phyloP scores from a whole-genome alignment of 2,329 filamentous ascomycete species.

The Fusarium pseudograminearum region DNA sequence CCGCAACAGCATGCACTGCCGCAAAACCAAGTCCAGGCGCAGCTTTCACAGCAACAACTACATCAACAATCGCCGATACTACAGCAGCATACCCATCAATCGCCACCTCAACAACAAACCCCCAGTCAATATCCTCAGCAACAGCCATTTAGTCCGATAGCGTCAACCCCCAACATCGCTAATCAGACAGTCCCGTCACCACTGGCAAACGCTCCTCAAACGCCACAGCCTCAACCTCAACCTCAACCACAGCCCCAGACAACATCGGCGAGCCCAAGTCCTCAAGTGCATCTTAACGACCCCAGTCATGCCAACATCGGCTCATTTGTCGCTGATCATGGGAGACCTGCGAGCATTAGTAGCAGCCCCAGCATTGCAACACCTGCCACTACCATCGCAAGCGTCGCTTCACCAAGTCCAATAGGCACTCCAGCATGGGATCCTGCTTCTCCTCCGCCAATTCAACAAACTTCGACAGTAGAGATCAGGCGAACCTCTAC shows the following conservation, averaged over 20 bases:
- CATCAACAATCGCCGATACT: not conserved
- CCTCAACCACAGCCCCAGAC: constrained; percentile 3
- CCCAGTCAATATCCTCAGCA: constrained; percentile 4
- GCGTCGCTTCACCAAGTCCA: constrained; percentile 15
- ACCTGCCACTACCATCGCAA: constrained; percentile 22
- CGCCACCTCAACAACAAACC: not conserved
- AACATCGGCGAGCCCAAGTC: constrained; percentile 1
- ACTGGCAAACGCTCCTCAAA: not conserved
- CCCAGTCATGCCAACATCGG: constrained; percentile 17
- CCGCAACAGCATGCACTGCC: not conserved
- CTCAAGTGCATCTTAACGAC: constrained; percentile 7
- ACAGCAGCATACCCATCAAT: not conserved
- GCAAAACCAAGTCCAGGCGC: not conserved
- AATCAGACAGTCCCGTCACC: constrained; percentile 13
- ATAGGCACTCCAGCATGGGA: constrained; percentile 23
- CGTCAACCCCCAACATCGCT: constrained; percentile 4
- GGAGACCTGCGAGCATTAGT: constrained; percentile 25
- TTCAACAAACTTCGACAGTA: constrained; percentile 1
- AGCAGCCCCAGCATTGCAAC: constrained; percentile 25
- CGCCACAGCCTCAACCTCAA: constrained; percentile 2
- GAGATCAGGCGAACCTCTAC: constrained; percentile 20
- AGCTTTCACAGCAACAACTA: constrained; percentile 6
- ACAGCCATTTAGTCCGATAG: constrained; percentile 1
- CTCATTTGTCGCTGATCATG: constrained; percentile 9
- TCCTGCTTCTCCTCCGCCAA: not conserved